Evolutionary conservation across 2,329 filamentous ascomycete genomes (phyloP), one percentile per base, ranked within the genome.

Genomic region (Tolypocladium tundrense): DNA sequence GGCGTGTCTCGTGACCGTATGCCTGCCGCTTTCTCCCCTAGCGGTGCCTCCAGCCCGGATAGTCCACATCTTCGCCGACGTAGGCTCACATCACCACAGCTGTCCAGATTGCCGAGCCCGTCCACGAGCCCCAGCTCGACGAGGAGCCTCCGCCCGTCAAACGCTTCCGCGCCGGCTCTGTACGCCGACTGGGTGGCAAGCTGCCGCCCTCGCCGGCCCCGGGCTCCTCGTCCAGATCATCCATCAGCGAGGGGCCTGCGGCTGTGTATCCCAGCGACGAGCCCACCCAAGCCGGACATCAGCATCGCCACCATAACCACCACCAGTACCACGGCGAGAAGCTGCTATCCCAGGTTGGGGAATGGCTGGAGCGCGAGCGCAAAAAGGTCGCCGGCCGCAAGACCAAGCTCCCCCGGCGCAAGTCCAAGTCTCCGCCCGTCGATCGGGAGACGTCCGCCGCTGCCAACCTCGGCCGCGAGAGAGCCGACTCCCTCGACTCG

Each of bases 321-420:
- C 69, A 70, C 37, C 70, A 71, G 57, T 74, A 77, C 57, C 71
- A 76, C 54, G 77, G 77, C 56, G 77, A 85, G 63, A 82, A 79
- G 62, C 72, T 95, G 9, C 73, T 94, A 35, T 79, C 85, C 24
- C 90, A 95, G 68, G 85, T 97, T 16, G 80, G 83, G 33, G 85
- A 90, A 63, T 97, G 93, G 93, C 75, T 97, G 43, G 85, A 92
- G 64, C 83, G 87, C 54, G 91, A 97, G 73, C 88, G 87, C 67
- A 74, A 78, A 39, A 84, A 85, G 64, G 79, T 81, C 43, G 72
- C 78, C 11, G 78, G 57, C 35, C 42, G 27, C 43, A 39, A 41
- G 54, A 40, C 21, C 48, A 51, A 51, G 35, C 3, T 31, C 8
- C 54, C 19, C 21, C 54, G 41, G 33, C 54, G 42, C 21, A 55